A percentile compares a stretch with the other conserved stretches of the same genome.
Evolutionary conservation across 768 basidiomycete species (phyloP).

Genomic region (Tulasnella sp.): DNA sequence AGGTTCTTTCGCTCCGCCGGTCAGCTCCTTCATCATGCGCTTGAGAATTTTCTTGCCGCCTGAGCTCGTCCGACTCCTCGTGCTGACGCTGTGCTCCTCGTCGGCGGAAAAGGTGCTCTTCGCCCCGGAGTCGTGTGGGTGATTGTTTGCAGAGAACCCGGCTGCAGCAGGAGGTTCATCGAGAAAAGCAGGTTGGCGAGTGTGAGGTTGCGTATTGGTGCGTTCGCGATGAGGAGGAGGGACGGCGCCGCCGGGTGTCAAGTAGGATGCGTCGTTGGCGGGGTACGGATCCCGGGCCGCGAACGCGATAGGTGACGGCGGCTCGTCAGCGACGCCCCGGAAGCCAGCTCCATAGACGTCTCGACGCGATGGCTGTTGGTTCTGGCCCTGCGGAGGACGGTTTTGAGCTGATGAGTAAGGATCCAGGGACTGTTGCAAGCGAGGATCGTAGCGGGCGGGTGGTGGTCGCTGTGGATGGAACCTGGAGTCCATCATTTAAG

Average conservation of each 20-base stretch:
- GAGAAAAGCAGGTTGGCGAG: not conserved
- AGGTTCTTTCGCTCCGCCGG: constrained; percentile 3
- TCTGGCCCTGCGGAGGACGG: not conserved
- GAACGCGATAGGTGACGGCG: not conserved
- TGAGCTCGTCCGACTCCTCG: not conserved
- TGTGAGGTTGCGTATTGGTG: not conserved
- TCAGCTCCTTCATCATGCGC: constrained; percentile 7
- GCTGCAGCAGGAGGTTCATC: not conserved
- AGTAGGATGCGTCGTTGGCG: not conserved
- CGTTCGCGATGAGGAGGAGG: not conserved
- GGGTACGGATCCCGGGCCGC: not conserved
- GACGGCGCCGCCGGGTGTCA: not conserved
- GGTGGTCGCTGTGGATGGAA: not conserved
- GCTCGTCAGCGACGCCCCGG: not conserved
- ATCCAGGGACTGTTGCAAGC: not conserved
- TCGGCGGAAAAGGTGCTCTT: constrained; percentile 16
- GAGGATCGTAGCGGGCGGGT: not conserved
- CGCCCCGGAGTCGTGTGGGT: not conserved
- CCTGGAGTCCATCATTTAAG: not conserved
- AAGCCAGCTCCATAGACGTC: not conserved
- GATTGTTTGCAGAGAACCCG: not conserved
- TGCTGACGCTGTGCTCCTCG: not conserved
- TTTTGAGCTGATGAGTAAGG: not conserved
- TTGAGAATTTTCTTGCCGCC: constrained; percentile 8
- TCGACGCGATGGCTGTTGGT: not conserved